Evolutionary conservation across 306 rosid species (phyloP).

Genomic region (Psophocarpus tetragonolobus): DNA sequence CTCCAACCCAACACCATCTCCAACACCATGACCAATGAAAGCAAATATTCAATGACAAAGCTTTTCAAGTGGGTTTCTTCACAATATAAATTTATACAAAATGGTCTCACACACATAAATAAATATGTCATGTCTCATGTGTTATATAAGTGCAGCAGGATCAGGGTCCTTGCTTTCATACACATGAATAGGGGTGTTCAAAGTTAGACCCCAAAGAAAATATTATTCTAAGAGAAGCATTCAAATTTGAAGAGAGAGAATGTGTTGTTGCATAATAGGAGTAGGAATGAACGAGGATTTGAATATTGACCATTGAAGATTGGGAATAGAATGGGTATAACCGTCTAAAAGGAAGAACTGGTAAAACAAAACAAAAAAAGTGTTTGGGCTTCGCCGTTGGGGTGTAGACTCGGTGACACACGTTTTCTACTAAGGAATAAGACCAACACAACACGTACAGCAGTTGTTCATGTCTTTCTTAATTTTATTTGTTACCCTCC

Average conservation of each 20-base stretch:
- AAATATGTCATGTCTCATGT: slow-evolving; percentile 14
- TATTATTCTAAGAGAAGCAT: slow-evolving; percentile 42
- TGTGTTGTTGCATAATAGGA: neutral
- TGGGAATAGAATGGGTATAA: neutral
- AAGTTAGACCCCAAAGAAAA: slow-evolving; percentile 43
- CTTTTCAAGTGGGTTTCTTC: slow-evolving; percentile 18
- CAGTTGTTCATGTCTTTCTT: neutral
- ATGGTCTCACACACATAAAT: neutral
- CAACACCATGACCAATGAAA: slow-evolving; percentile 9
- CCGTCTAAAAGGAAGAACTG: slow-evolving; percentile 58
- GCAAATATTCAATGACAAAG: slow-evolving; percentile 6
- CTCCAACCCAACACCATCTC: slow-evolving; percentile 69
- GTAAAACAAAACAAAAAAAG: slow-evolving; percentile 30
- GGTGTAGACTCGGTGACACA: slow-evolving; percentile 32
- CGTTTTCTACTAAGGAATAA: slow-evolving; percentile 25
- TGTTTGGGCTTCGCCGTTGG: neutral
- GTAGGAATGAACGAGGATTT: slow-evolving; percentile 34
- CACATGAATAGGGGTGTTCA: slow-evolving; percentile 37
- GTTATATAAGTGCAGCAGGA: neutral
- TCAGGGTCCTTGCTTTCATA: slow-evolving; percentile 35
- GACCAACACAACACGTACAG: slow-evolving; percentile 23
- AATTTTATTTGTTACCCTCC: neutral
- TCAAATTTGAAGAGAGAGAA: slow-evolving; percentile 38
- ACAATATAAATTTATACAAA: neutral
- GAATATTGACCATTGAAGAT: slow-evolving; percentile 75